Evolutionary conservation across 495 filamentous ascomycete genomes (phyloP).

Genomic region (Lasiosphaeria ovina): DNA sequence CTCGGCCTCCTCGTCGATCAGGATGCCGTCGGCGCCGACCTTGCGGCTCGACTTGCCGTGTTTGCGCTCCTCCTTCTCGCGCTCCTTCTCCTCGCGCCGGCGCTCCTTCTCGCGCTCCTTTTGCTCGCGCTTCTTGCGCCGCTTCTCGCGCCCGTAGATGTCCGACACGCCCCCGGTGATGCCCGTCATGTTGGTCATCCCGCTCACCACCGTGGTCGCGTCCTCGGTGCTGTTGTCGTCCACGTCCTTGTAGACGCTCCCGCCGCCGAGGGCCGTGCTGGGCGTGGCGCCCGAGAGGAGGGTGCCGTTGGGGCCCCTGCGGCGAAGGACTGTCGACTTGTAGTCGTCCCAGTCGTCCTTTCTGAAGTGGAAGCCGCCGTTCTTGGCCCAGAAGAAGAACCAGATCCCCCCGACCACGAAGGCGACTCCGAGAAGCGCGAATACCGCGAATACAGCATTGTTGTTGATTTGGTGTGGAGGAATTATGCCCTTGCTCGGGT

Average conservation of each 20-base stretch:
- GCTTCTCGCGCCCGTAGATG: conserved; percentile 43
- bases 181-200: conserved; percentile 44
- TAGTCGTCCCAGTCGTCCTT: conserved; percentile 96
- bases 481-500: conserved; percentile 53
- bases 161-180: conserved; percentile 49
- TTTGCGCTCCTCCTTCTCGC: conserved; percentile 46
- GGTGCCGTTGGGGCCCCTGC: conserved; percentile 84
- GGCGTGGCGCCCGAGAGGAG: conserved; percentile 76
- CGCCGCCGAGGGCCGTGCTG: conserved; percentile 76
- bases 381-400: conserved; percentile 99
- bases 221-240: conserved; percentile 58
- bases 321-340: conserved; percentile 91
- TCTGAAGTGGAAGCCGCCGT: conserved; percentile 86
- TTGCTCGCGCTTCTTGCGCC: conserved; percentile 49
- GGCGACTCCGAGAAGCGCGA: conserved; percentile 75
- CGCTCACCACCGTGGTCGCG: conserved; percentile 35
- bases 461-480: conserved; percentile 75
- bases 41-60: conserved; percentile 38
- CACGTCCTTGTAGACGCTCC: conserved; percentile 65
- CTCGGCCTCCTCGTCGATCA: conserved; percentile 61
- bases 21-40: conserved; percentile 42
- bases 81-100: conserved; percentile 40
- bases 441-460: conserved; percentile 75
- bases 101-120: conserved; percentile 50
- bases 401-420: conserved; percentile 79